phyloP scores from a whole-genome alignment of 1,139 yeast species.

The Saccharomycopsis hybrid region DNA sequence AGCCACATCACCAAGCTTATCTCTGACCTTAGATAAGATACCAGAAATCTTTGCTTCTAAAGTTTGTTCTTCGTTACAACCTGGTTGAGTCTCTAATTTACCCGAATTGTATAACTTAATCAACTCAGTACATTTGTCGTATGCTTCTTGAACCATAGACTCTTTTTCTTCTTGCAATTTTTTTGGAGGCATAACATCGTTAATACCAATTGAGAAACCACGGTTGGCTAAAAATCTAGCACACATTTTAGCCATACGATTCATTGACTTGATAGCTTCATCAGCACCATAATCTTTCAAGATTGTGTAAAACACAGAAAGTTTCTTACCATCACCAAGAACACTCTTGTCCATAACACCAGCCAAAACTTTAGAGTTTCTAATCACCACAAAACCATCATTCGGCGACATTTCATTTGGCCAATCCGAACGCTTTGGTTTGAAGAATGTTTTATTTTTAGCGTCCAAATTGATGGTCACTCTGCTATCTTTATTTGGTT shows the following conservation, averaged over 20 bases:
- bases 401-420: conserved; percentile 97
- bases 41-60: conserved; percentile 98
- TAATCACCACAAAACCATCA: conserved; percentile 86
- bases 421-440: conserved; percentile 58
- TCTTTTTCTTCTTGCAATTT: conserved; percentile 77
- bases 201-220: conserved; percentile 96
- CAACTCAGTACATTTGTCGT: conserved; percentile 84
- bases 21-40: conserved; percentile 90
- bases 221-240: conserved; percentile 91
- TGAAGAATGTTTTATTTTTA: conserved; percentile 78
- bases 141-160: conserved; percentile 84
- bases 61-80: conserved; percentile 98
- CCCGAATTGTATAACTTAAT: conserved; percentile 78
- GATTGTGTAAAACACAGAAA: conserved; percentile 91
- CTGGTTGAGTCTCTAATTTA: conserved; percentile 95
- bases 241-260: conserved; percentile 96
- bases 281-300: conserved; percentile 92
- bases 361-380: conserved; percentile 82
- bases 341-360: conserved; percentile 98
- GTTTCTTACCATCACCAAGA: conserved; percentile 96
- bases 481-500: conserved; percentile 68
- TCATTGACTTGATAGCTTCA: conserved; percentile 95
- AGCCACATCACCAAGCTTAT: conserved; percentile 98
- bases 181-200: conserved; percentile 91
- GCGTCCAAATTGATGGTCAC: conserved; percentile 91